Evolutionary conservation across 345 rosid genomes (phyloP), one percentile per base, ranked within the genome.

Genomic region (Melastoma malabathricum): DNA sequence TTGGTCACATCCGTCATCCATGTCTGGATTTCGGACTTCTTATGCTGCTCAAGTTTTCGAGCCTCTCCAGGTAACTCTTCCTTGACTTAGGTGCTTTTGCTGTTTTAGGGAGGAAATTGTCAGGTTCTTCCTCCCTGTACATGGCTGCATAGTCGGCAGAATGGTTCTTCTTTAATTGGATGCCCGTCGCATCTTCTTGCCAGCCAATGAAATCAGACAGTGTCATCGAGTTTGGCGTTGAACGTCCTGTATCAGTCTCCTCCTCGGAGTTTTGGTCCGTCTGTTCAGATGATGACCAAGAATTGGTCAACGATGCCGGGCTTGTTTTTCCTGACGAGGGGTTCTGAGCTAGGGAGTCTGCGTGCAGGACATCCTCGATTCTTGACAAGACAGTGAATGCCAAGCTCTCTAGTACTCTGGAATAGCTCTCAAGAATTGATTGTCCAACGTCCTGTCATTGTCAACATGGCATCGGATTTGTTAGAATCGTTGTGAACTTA

Each of bases 321-420:
- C 59, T 19, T 27, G 57, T 70, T 48, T 63, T 75, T 68, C 58
- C 69, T 7, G 48, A 6, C 15, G 58, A 18, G 49, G 89, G 90
- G 50, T 80, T 80, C 60, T 61, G 72, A 4, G 79, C 64, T 0
- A 57, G 66, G 48, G 74, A 64, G 67, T 84, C 86, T 1, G 92
- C 84, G 18, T 61, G 73, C 3, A 88, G 77, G 10, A 88, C 97
- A 44, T 88, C 97, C 64, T 88, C 97, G 1, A 88, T 82, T 50
- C 83, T 68, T 0, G 94, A 88, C 73, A 75, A 38, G 3, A 88
- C 92, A 0, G 92, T 80, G 57, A 66, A 75, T 47, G 94, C 97
- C 67, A 88, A 82, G 67, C 86, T 88, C 61, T 88, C 97, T 5
- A 88, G 71, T 9, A 84, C 74, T 72, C 97, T 82, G 3, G 97